Evolutionary conservation across 495 filamentous ascomycete genomes (phyloP), one percentile per base, ranked within the genome.

Genomic region (Neurospora sp.): DNA sequence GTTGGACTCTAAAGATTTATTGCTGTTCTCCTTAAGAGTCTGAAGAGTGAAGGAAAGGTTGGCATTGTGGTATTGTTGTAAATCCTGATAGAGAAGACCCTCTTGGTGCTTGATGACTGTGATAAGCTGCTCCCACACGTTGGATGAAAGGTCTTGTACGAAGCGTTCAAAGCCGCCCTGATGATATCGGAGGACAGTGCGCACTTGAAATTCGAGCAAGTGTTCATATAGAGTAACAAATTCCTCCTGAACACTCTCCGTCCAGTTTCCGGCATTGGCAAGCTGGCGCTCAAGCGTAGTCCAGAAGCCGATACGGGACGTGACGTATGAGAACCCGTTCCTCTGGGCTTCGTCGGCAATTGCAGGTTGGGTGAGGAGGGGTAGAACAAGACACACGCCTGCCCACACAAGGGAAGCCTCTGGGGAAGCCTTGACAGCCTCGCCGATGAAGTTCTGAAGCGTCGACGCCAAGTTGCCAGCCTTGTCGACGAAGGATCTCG

Each of bases 301-400:
- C 37, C 79, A 80, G 40, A 74, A 80, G 0, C 38, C 54, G 72
- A 80, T 80, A 4, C 74, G 77, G 54, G 73, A 66, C 8, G 74
- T 76, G 39, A 80, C 77, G 69, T 80, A 80, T 3, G 70, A 48
- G 41, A 80, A 78, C 5, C 78, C 78, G 23, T 76, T 70, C 16
- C 35, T 23, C 8, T 78, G 72, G n/a, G 74, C 78, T 38, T 74
- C 69, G 14, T 76, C 38, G 54, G 76, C 77, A 42, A 69, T 48
- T 10, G 3, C 73, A 14, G 76, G 73, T 46, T 76, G 75, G 6
- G 76, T 80, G n/a, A 80, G 74, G 27, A 79, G 54, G 6, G 77
- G 77, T 14, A 79, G 74, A 72, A 75, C 38, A 16, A 78, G 48
- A 40, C 74, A 77, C 39, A 80, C 74, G 69, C 78, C 77, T n/a